Evolutionary conservation across 768 basidiomycete genomes (phyloP), one percentile per base, ranked within the genome.

Genomic region (Chalciporus pseudorubinellus): DNA sequence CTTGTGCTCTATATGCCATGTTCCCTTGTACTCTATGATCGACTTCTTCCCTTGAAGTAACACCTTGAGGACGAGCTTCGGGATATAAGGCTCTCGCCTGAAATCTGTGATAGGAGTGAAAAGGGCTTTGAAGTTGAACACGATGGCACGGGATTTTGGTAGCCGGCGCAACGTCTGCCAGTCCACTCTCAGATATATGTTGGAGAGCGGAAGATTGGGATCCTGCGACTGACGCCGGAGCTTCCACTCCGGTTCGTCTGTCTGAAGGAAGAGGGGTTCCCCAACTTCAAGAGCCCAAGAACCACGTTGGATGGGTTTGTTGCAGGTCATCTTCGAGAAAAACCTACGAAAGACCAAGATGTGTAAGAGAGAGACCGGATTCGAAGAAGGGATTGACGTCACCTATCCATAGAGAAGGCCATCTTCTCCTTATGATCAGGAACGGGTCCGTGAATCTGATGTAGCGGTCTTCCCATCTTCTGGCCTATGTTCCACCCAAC

Each of bases 151-250:
- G 6, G 79, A 78, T 47, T 63, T 62, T 12, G 80, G 79, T 39
- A 81, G 59, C 28, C 77, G 72, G 16, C 78, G 71, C 28, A 81
- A 59, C 8, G 78, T 80, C 58, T 82, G 80, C 79, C 79, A 81
- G 50, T 81, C 78, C 18, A 82, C 77, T 13, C 79, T 74, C 38
- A 82, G 55, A 54, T 71, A 63, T 21, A 80, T 66, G 45, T 77
- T 68, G 22, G 75, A 71, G 34, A 75, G 44, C 3, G 63, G 44
- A 14, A 81, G 62, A 24, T 72, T 56, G 3, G 70, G 69, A 28
- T 62, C 56, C 46, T 76, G 74, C 6, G 43, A 56, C 31, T 63
- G 60, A 24, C 74, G n/a, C n/a, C n/a, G 73, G 39, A 53, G 10
- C 16, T 48, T 51, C 64, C 67, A 80, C 26, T 72, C 66, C 14